Percentiles rank a stretch among this genome's conserved stretches.
Conservation (phyloP, 768 basidiomycete genomes). For the Mycena pura region DNA sequence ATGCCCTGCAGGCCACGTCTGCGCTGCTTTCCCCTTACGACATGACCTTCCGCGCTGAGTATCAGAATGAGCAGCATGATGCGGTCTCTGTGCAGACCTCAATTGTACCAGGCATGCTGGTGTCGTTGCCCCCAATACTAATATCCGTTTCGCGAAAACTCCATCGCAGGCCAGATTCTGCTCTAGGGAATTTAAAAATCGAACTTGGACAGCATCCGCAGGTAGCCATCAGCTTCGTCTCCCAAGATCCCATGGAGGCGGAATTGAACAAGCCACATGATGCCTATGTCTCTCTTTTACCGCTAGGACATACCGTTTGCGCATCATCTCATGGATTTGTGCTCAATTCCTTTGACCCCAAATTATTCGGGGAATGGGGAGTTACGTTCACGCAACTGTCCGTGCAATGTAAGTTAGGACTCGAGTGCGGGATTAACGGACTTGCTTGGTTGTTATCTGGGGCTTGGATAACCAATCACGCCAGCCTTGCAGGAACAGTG, state of each 20-base stretch:
- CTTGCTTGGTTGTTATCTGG: slow-evolving; percentile 50
- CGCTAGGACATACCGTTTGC: slow-evolving; percentile 5
- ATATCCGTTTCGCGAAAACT: slow-evolving; percentile 57
- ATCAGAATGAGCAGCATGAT: slow-evolving; percentile 50
- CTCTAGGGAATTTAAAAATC: slow-evolving; percentile 53
- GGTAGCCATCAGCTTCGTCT: slow-evolving; percentile 50
- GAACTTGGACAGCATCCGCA: slow-evolving; percentile 42
- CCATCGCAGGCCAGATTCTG: slow-evolving; percentile 51
- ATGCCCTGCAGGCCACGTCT: slow-evolving; percentile 43
- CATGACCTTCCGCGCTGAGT: slow-evolving; percentile 52
- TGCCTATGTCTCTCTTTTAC: slow-evolving; percentile 27
- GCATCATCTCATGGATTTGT: slow-evolving; percentile 53
- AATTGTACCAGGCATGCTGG: slow-evolving; percentile 41
- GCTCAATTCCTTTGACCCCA: slow-evolving; percentile 55
- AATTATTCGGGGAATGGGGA: slow-evolving; percentile 57
- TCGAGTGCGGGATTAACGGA: slow-evolving; percentile 58
- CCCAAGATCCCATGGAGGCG: slow-evolving; percentile 48
- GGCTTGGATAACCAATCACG: slow-evolving; percentile 55
- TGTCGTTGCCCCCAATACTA: slow-evolving; percentile 42
- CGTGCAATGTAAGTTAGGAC: slow-evolving; percentile 53
- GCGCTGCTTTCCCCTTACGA: slow-evolving; percentile 49
- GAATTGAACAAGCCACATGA: slow-evolving; percentile 33
- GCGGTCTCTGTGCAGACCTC: slow-evolving; percentile 46
- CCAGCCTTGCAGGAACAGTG: slow-evolving; percentile 51
- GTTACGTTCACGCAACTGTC: slow-evolving; percentile 63